phyloP scores from a whole-genome alignment of 2,329 filamentous ascomycete genomes.

The Endoconidiophora laricicola region DNA sequence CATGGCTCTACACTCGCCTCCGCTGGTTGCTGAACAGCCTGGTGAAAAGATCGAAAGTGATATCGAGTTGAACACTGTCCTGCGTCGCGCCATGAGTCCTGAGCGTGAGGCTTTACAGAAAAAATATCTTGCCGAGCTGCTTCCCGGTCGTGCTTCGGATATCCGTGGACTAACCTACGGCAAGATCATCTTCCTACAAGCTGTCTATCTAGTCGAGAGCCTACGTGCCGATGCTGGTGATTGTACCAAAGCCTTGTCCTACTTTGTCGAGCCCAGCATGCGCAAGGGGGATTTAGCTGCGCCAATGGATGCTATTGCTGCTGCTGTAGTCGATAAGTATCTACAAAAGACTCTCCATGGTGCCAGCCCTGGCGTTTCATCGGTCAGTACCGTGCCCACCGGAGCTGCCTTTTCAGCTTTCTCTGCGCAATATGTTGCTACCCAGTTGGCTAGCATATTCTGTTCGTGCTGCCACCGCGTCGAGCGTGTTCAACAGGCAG shows the following conservation, averaged over 20 bases:
- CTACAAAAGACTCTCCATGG: slow-evolving; percentile 58
- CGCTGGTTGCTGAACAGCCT: slow-evolving; percentile 74
- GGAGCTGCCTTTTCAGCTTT: slow-evolving; percentile 33
- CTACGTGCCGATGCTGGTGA: slow-evolving; percentile 74
- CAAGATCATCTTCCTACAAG: slow-evolving; percentile 81
- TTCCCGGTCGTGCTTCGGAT: slow-evolving; percentile 62
- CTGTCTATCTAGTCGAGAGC: slow-evolving; percentile 76
- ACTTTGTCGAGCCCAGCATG: slow-evolving; percentile 88
- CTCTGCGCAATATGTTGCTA: slow-evolving; percentile 79
- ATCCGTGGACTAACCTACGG: slow-evolving; percentile 74
- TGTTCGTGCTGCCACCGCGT: slow-evolving; percentile 87
- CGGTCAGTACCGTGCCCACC: too few species aligned
- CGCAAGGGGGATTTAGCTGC: slow-evolving; percentile 44
- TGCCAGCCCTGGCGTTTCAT: slow-evolving; percentile 31
- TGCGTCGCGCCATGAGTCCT: slow-evolving; percentile 69
- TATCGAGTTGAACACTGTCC: slow-evolving; percentile 86
- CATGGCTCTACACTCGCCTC: slow-evolving; percentile 74
- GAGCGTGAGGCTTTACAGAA: slow-evolving; percentile 70
- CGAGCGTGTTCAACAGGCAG: slow-evolving; percentile 75
- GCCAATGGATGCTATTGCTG: slow-evolving; percentile 46
- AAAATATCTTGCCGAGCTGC: slow-evolving; percentile 52
- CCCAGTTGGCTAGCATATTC: slow-evolving; percentile 73
- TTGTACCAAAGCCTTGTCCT: slow-evolving; percentile 75
- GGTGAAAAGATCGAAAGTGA: slow-evolving; percentile 88
- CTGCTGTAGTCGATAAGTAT: slow-evolving; percentile 64